A percentile compares a stretch with the other conserved stretches of the same genome.
Conservation (phyloP, 2,329 filamentous ascomycete genomes). For the Plenodomus biglobosus region DNA sequence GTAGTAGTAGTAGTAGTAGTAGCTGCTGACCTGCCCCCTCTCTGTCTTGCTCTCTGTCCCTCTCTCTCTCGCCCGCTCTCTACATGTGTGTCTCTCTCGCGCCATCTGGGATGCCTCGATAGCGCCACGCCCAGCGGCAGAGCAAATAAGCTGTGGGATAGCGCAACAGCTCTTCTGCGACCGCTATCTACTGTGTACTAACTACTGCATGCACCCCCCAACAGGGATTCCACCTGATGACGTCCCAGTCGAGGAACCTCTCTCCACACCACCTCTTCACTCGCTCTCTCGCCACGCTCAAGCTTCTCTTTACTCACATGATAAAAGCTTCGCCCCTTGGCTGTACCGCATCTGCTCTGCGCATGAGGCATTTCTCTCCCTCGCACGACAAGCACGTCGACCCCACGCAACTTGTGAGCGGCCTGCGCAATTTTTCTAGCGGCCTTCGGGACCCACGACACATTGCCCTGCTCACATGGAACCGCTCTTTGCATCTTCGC, state of each 20-base stretch:
- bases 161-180: conserved; percentile 12
- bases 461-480: background rate
- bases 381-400: conserved; percentile 5
- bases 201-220: conserved; percentile 11
- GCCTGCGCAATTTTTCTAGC: conserved; percentile 22
- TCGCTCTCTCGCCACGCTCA: conserved; percentile 6
- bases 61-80: too few species aligned
- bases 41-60: too few species aligned
- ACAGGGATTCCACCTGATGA: conserved; percentile 7
- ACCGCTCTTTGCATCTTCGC: background rate
- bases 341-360: conserved; percentile 3
- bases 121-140: conserved; percentile 7
- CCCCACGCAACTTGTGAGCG: conserved; percentile 12
- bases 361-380: conserved; percentile 15
- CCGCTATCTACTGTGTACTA: background rate
- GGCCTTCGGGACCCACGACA: conserved; percentile 17
- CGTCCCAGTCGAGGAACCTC: background rate
- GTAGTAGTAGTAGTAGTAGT: too few species aligned
- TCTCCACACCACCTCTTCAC: background rate
- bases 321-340: conserved; percentile 19
- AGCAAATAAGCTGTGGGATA: conserved; percentile 20
- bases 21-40: too few species aligned
- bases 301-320: conserved; percentile 20
- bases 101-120: conserved; percentile 1
- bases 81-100: background rate